A percentile compares a stretch with the other conserved stretches of the same genome.
These are phyloP conservation scores for Cryoendolithus antarcticus DNA, from an alignment of 2,329 filamentous ascomycete genomes.

Conservation along the genomic window DNA sequence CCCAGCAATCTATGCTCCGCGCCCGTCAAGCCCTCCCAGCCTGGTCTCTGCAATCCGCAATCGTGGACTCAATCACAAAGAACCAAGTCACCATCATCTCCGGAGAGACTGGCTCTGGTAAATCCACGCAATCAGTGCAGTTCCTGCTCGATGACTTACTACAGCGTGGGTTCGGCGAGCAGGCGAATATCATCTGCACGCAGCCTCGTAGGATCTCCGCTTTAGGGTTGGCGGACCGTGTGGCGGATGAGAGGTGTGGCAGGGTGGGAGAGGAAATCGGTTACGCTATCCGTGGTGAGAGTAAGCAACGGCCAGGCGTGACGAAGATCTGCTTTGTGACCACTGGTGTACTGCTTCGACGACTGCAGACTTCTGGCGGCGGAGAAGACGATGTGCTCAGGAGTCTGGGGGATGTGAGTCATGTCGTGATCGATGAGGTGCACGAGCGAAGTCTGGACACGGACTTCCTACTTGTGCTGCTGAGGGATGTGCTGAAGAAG, in stretches of 20 bases:
- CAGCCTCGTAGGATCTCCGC: constrained; percentile 92
- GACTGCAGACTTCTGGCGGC: constrained; percentile 81
- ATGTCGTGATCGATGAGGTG: constrained; percentile 95
- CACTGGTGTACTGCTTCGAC: constrained; percentile 79
- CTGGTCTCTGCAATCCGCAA: constrained; percentile 67
- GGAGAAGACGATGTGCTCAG: constrained; percentile 66
- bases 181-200: constrained; percentile 85
- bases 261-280: constrained; percentile 78
- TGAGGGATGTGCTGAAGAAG: constrained; percentile 66
- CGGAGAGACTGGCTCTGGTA: constrained; percentile 95
- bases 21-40: constrained; percentile 68
- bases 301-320: constrained; percentile 52
- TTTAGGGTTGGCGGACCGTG: constrained; percentile 82
- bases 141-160: constrained; percentile 92
- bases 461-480: constrained; percentile 78
- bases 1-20: constrained; percentile 62
- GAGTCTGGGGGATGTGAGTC: constrained; percentile 78
- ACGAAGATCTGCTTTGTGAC: constrained; percentile 95
- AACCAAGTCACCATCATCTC: constrained; percentile 93
- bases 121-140: constrained; percentile 93
- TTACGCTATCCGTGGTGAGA: constrained; percentile 84
- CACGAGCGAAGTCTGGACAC: constrained; percentile 92
- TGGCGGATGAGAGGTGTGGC: constrained; percentile 80
- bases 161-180: constrained; percentile 56
- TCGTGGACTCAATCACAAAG: constrained; percentile 61